Conservation (phyloP, 768 basidiomycete genomes). For the Suillus subalutaceus region DNA sequence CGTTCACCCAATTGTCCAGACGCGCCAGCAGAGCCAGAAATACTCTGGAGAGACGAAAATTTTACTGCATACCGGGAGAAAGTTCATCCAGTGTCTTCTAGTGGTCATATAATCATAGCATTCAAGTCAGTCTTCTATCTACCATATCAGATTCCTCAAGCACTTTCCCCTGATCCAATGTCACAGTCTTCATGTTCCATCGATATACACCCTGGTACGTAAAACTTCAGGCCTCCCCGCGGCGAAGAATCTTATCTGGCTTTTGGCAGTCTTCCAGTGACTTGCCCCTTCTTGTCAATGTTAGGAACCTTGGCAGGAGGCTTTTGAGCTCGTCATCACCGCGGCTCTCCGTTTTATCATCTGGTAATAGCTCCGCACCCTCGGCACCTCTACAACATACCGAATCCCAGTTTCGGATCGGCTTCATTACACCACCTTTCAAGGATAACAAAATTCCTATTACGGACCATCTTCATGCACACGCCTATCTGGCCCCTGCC, state of each 20-base stretch:
- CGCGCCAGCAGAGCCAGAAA: slow-evolving; percentile 54
- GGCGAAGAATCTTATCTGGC: slow-evolving; percentile 13
- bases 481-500: slow-evolving; percentile 68
- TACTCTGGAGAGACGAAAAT: slow-evolving; percentile 78
- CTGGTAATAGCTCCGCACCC: slow-evolving; percentile 28
- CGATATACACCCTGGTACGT: slow-evolving; percentile 72
- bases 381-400: slow-evolving; percentile 28
- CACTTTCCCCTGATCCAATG: slow-evolving; percentile 43
- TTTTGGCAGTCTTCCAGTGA: slow-evolving; percentile 66
- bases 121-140: slow-evolving; percentile 63
- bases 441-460: slow-evolving; percentile 78
- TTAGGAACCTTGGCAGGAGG: slow-evolving; percentile 59
- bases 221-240: slow-evolving; percentile 6
- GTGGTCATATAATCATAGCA: slow-evolving; percentile 70
- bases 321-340: slow-evolving; percentile 53
- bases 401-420: slow-evolving; percentile 56
- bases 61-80: slow-evolving; percentile 76
- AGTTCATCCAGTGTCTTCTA: slow-evolving; percentile 70
- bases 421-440: slow-evolving; percentile 81
- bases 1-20: slow-evolving; percentile 49
- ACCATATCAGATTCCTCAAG: slow-evolving; percentile 31
- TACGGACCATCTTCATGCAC: slow-evolving; percentile 77
- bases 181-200: slow-evolving; percentile 73
- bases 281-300: slow-evolving; percentile 67
- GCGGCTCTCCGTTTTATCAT: slow-evolving; percentile 30